Evolutionary conservation across 257 asterid genomes (phyloP), one percentile per base, ranked within the genome.

Genomic region (Nicotiana benthamiana): DNA sequence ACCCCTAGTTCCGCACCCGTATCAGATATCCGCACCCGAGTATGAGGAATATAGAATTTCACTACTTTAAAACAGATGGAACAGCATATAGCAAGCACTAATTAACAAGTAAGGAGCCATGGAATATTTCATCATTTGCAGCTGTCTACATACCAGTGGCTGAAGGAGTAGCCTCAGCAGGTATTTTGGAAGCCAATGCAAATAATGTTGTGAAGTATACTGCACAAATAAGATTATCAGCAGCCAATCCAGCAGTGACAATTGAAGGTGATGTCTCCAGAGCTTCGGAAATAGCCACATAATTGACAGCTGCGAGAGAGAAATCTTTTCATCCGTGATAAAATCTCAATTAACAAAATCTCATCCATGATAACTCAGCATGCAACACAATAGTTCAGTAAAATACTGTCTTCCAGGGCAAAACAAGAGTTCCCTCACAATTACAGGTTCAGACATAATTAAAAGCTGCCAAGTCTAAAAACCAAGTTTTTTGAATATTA

Each of bases 171-270:
- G 91, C 43, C 84, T 93, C 99, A 3, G 96, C 92, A 26, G 99
- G 97, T 81, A 93, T 87, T 85, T 86, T 90, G 32, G 98, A 90
- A 2, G 97, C 97, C 85, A 95, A 84, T 8, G 97, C 97, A 85
- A 93, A 95, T 83, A 95, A 82, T 13, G 97, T 83, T 77, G 97
- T 79, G 51, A 95, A 95, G 85, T 95, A 95, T 60, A 90, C 59
- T 12, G 99, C 99, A 85, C 99, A 93, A n/a, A 95, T 92, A 79
- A 95, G 97, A 83, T 93, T 93, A 89, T 95, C 99, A 22, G 99
- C 99, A 80, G 99, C 99, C 60, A 95, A 87, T 74, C 97, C 99
- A 4, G 99, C 97, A n/a, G 99, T 87, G 83, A 95, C 82, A 79
- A 92, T 96, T 28, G 99, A 95, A 5, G 97, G 98, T 24, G 97